phyloP scores from a whole-genome alignment of 768 basidiomycete species.

The Russula sp. region DNA sequence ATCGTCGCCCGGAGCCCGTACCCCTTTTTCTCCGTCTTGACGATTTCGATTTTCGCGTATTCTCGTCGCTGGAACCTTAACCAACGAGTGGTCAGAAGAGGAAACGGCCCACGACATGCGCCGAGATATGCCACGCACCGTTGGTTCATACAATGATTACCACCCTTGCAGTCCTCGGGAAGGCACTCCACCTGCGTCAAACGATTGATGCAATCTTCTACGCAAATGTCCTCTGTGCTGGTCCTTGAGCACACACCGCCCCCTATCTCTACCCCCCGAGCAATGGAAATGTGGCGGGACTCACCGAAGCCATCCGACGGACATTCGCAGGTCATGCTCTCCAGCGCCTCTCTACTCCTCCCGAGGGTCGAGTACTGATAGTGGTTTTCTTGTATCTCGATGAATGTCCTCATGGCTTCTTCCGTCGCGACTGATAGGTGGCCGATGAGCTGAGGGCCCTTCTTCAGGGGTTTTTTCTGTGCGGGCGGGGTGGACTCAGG shows the following conservation, averaged over 20 bases:
- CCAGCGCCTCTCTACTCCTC: slow-evolving; percentile 78
- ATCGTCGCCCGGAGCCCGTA: slow-evolving; percentile 79
- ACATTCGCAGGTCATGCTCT: slow-evolving; percentile 97
- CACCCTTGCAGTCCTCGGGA: slow-evolving; percentile 81
- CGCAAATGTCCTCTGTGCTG: slow-evolving; percentile 66
- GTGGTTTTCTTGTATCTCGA: slow-evolving; percentile 65
- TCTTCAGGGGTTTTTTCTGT: slow-evolving; percentile 22
- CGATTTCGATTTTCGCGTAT: slow-evolving; percentile 83
- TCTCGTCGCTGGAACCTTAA: slow-evolving; percentile 78
- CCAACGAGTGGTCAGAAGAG: background rate
- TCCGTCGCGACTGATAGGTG: slow-evolving; percentile 72
- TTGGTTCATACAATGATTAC: slow-evolving; percentile 82
- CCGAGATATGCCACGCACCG: slow-evolving; percentile 66
- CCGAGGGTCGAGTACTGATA: slow-evolving; percentile 87
- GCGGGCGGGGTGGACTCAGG: slow-evolving; percentile 26
- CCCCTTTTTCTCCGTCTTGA: slow-evolving; percentile 92
- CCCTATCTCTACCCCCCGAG: slow-evolving; percentile 4
- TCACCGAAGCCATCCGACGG: slow-evolving; percentile 70
- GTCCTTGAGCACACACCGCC: slow-evolving; percentile 38
- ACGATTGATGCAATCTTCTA: slow-evolving; percentile 93
- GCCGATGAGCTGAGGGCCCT: slow-evolving; percentile 62
- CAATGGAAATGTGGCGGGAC: slow-evolving; percentile 18
- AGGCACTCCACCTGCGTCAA: slow-evolving; percentile 96
- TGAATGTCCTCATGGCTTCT: slow-evolving; percentile 65
- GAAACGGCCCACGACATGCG: too few species aligned